Conservation (phyloP, 1,284 basidiomycete species). For the Cutaneotrichosporon sp. region DNA sequence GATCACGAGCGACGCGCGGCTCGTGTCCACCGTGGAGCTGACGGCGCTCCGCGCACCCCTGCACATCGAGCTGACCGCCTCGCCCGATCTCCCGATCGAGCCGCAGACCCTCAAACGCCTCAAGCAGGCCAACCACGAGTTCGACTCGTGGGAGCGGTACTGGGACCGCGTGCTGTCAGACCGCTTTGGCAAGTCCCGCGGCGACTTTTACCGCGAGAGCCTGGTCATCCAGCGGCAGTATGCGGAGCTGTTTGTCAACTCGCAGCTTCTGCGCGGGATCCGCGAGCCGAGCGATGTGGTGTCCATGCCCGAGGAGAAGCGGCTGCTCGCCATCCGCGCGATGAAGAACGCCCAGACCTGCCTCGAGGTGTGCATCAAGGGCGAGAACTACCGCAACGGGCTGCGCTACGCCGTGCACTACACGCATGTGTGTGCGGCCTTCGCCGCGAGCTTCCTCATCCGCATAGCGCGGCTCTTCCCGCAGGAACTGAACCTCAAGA, state of each 20-base stretch:
- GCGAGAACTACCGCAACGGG: constrained; percentile 66
- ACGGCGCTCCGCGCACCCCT: constrained; percentile 44
- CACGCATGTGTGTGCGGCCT: constrained; percentile 76
- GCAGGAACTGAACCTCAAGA: constrained; percentile 69
- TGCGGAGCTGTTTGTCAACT: constrained; percentile 49
- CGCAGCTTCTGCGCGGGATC: constrained; percentile 46
- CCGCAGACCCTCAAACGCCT: constrained; percentile 42
- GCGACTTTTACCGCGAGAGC: constrained; percentile 46
- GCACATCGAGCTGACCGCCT: constrained; percentile 45
- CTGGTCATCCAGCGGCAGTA: constrained; percentile 43
- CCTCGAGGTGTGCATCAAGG: constrained; percentile 45
- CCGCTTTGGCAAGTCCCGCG: constrained; percentile 40
- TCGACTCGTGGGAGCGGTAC: constrained; percentile 49
- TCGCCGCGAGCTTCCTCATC: constrained; percentile 80
- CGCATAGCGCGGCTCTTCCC: constrained; percentile 82
- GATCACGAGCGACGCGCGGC: constrained; percentile 85
- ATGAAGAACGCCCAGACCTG: constrained; percentile 49
- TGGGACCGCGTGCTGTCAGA: constrained; percentile 47
- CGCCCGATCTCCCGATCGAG: constrained; percentile 43
- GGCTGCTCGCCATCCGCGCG: constrained; percentile 44
- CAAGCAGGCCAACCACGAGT: constrained; percentile 48
- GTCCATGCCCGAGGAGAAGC: constrained; percentile 46
- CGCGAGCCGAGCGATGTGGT: constrained; percentile 44
- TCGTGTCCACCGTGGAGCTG: constrained; percentile 71
- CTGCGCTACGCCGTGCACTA: constrained; percentile 66